A percentile compares a stretch with the other conserved stretches of the same genome.
Evolutionary conservation across 768 basidiomycete genomes (phyloP).

Genomic region (Trametopsis cervina): DNA sequence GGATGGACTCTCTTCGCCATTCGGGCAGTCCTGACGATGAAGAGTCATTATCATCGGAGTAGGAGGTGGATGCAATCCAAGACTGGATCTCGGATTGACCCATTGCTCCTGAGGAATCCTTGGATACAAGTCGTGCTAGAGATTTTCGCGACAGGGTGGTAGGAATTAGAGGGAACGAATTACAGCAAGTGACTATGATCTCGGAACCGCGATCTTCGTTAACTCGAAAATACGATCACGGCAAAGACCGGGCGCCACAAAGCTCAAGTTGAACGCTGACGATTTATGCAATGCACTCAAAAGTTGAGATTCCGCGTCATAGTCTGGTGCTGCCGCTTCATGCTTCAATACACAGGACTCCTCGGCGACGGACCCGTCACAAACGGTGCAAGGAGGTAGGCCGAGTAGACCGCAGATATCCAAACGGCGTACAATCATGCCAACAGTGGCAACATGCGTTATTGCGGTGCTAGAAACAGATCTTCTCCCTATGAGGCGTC

Average conservation of each 20-base stretch:
- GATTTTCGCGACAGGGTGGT: slow-evolving; percentile 8
- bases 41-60: slow-evolving; percentile 15
- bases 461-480: background rate
- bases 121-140: slow-evolving; percentile 5
- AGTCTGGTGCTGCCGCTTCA: too few species aligned
- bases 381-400: background rate
- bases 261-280: too few species aligned
- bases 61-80: slow-evolving; percentile 51
- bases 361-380: too few species aligned
- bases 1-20: slow-evolving; percentile 51
- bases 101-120: slow-evolving; percentile 16
- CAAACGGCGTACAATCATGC: background rate
- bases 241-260: too few species aligned
- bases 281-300: too few species aligned
- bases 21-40: slow-evolving; percentile 7
- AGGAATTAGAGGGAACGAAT: background rate
- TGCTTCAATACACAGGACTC: too few species aligned
- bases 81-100: slow-evolving; percentile 51
- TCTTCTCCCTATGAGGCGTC: background rate
- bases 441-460: background rate
- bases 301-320: too few species aligned
- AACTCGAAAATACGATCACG: too few species aligned
- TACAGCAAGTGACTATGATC: too few species aligned
- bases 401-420: background rate
- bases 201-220: too few species aligned